phyloP scores from a whole-genome alignment of 2,329 filamentous ascomycete genomes.

The Dryadomyces sulphureus region DNA sequence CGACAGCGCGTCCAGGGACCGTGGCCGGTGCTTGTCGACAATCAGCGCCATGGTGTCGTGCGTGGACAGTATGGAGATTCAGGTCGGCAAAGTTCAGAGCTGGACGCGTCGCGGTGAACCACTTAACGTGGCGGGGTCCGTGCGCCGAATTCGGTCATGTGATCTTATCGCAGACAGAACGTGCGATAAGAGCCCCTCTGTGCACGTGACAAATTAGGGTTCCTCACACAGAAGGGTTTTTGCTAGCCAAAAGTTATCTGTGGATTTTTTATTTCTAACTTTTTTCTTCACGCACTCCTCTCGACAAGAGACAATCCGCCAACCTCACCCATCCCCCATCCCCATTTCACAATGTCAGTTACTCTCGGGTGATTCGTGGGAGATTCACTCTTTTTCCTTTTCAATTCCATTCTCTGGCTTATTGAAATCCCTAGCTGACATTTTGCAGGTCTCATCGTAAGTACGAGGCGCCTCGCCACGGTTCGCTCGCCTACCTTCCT shows the following conservation, averaged over 20 bases:
- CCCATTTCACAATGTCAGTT: constrained; percentile 4
- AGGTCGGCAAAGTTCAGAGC: background rate
- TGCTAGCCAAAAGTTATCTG: constrained; percentile 6
- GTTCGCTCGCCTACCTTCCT: constrained; percentile 76
- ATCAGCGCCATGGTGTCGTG: constrained; percentile 45
- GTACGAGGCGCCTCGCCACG: constrained; percentile 82
- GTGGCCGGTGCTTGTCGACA: constrained; percentile 58
- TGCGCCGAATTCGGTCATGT: background rate
- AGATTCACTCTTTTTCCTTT: background rate
- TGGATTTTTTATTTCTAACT: constrained; percentile 4
- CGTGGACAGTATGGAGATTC: background rate
- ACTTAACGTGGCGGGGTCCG: constrained; percentile 1
- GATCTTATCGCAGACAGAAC: background rate
- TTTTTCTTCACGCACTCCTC: constrained; percentile 4
- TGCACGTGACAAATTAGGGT: constrained; percentile 9
- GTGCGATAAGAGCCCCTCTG: background rate
- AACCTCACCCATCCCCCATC: background rate
- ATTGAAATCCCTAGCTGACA: constrained; percentile 1
- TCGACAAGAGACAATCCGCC: constrained; percentile 1
- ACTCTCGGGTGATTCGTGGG: background rate
- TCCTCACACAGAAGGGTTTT: constrained; percentile 9
- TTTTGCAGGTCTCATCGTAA: constrained; percentile 36
- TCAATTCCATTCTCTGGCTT: background rate
- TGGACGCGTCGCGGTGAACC: constrained; percentile 7
- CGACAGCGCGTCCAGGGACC: constrained; percentile 61